A percentile compares a stretch with the other conserved stretches of the same genome.
These are phyloP conservation scores for Diplodia intermedia DNA, from an alignment of 2,329 filamentous ascomycete genomes.

Conservation along the genomic window DNA sequence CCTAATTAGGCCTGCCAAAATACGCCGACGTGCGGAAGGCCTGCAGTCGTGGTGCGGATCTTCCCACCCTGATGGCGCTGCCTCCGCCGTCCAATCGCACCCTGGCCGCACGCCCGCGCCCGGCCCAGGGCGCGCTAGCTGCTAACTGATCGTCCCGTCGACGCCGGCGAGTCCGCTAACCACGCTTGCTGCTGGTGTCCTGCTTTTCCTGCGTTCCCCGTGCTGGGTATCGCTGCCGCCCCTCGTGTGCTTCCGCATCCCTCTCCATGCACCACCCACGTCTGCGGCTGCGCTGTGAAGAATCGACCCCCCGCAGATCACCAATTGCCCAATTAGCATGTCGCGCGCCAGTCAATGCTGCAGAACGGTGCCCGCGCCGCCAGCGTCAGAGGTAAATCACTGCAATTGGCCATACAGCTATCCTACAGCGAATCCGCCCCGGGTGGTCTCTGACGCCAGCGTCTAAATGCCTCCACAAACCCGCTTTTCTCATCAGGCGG, in stretches of 20 bases:
- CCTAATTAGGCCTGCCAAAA: slow-evolving; percentile 22
- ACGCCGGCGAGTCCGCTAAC: slow-evolving; percentile 24
- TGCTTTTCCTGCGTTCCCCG: slow-evolving; percentile 18
- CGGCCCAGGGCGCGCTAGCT: slow-evolving; percentile 18
- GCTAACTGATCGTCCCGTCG: slow-evolving; percentile 26
- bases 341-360: slow-evolving; percentile 3
- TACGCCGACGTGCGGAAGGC: slow-evolving; percentile 26
- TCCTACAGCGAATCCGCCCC: not conserved
- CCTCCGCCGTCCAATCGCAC: slow-evolving; percentile 10
- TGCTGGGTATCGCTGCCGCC: slow-evolving; percentile 25
- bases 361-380: not conserved
- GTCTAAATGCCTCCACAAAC: slow-evolving; percentile 32
- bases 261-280: slow-evolving; percentile 27
- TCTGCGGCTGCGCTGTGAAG: slow-evolving; percentile 18
- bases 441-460: slow-evolving; percentile 15
- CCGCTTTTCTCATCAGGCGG: slow-evolving; percentile 8
- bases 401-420: not conserved
- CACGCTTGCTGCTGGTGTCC: slow-evolving; percentile 10
- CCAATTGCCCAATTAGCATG: not conserved
- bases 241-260: not conserved
- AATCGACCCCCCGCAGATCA: not conserved
- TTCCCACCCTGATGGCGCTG: slow-evolving; percentile 25
- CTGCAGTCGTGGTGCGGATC: slow-evolving; percentile 20
- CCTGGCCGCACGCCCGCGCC: slow-evolving; percentile 4
- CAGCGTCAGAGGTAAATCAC: not conserved